A percentile compares a stretch with the other conserved stretches of the same genome.
phyloP scores from a whole-genome alignment of 2,329 filamentous ascomycete species.

The Pseudocercospora crystallina region DNA sequence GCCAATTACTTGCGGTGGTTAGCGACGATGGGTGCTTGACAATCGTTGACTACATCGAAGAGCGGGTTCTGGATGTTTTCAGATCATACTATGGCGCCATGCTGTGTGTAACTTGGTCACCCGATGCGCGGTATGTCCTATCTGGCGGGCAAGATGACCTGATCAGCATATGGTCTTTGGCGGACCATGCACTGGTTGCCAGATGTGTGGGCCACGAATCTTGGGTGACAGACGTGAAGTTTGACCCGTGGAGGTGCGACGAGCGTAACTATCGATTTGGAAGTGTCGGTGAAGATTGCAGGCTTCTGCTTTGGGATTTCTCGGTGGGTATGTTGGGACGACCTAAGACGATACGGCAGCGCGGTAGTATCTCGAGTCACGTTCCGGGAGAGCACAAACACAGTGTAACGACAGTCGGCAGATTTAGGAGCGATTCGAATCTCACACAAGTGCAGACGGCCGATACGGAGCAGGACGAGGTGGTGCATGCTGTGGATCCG shows the following conservation, averaged over 20 bases:
- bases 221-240: slow-evolving; percentile 90
- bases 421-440: slow-evolving; percentile 70
- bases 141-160: slow-evolving; percentile 96
- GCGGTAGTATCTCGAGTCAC: slow-evolving; percentile 54
- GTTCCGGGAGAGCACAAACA: slow-evolving; percentile 49
- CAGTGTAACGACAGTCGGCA: slow-evolving; percentile 52
- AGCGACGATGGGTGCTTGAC: slow-evolving; percentile 87
- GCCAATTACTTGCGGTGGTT: slow-evolving; percentile 81
- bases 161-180: slow-evolving; percentile 90
- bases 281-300: slow-evolving; percentile 90
- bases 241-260: slow-evolving; percentile 96
- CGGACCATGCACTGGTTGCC: slow-evolving; percentile 80
- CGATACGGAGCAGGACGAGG: slow-evolving; percentile 53
- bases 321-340: slow-evolving; percentile 93
- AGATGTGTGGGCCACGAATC: slow-evolving; percentile 93
- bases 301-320: slow-evolving; percentile 94
- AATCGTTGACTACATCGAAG: slow-evolving; percentile 87
- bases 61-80: slow-evolving; percentile 84
- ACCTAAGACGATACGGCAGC: slow-evolving; percentile 67
- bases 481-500: slow-evolving; percentile 82
- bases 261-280: slow-evolving; percentile 94
- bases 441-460: slow-evolving; percentile 48
- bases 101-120: slow-evolving; percentile 94
- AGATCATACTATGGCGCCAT: slow-evolving; percentile 91
- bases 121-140: slow-evolving; percentile 91